Evolutionary conservation across 1,139 yeast genomes (phyloP).

Genomic region (Zygosaccharomyces sapae): DNA sequence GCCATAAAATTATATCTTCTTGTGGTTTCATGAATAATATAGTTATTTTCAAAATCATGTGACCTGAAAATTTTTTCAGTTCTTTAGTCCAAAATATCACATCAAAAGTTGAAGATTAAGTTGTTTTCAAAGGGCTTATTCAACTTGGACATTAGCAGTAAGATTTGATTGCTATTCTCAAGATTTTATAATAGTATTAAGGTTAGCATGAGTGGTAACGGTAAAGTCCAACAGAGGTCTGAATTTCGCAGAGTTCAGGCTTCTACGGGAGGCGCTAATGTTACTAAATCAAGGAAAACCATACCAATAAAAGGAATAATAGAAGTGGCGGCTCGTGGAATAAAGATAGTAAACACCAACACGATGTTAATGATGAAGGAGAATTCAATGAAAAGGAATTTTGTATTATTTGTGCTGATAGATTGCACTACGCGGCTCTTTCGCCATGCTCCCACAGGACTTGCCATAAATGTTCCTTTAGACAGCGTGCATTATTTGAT

Average conservation of each 20-base stretch:
- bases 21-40: background rate
- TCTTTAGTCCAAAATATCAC: background rate
- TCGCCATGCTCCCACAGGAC: constrained; percentile 83
- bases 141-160: too few relatives aligned
- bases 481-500: constrained; percentile 76
- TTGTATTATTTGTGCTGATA: constrained; percentile 85
- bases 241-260: constrained; percentile 9
- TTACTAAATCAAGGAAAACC: constrained; percentile 5
- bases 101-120: background rate
- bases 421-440: constrained; percentile 56
- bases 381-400: constrained; percentile 40
- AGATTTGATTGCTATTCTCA: too few relatives aligned
- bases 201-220: constrained; percentile 2
- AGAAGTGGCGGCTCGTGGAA: background rate
- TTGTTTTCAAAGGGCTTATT: too few relatives aligned
- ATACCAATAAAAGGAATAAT: constrained; percentile 1
- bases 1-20: background rate
- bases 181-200: background rate
- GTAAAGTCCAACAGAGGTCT: background rate
- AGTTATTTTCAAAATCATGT: background rate
- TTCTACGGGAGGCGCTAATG: constrained; percentile 3
- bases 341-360: background rate
- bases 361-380: constrained; percentile 24
- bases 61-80: constrained; percentile 5
- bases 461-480: constrained; percentile 77